These are phyloP conservation scores for Ceratobasidium papillatum DNA, from an alignment of 1,284 basidiomycete genomes.

Conservation along the genomic window DNA sequence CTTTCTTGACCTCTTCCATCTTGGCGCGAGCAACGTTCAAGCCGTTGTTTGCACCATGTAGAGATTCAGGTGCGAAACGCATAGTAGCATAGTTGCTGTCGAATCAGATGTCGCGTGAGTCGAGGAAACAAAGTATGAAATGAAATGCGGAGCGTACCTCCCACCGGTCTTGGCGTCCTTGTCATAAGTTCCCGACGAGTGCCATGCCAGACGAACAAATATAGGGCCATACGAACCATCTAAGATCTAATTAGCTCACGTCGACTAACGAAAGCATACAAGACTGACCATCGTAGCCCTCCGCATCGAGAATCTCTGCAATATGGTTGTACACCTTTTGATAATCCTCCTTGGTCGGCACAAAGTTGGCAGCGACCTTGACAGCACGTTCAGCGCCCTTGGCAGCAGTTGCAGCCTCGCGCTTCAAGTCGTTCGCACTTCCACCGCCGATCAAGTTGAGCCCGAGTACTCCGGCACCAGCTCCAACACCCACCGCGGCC, in stretches of 20 bases:
- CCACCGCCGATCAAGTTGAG: conserved; percentile 53
- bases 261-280: conserved; percentile 14
- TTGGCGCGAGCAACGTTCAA: conserved; percentile 82
- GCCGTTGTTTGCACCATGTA: conserved; percentile 90
- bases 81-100: conserved; percentile 92
- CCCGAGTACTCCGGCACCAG: conserved; percentile 57
- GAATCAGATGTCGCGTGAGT: neutral
- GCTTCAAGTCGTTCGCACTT: conserved; percentile 46
- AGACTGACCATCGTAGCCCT: conserved; percentile 80
- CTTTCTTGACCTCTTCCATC: conserved; percentile 88
- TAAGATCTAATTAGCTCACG: conserved; percentile 50
- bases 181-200: conserved; percentile 90
- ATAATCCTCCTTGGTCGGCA: conserved; percentile 81
- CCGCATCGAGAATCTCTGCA: conserved; percentile 76
- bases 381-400: conserved; percentile 68
- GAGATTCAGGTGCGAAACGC: conserved; percentile 88
- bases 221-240: conserved; percentile 94
- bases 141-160: conserved; percentile 59
- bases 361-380: conserved; percentile 70
- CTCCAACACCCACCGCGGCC: conserved; percentile 62
- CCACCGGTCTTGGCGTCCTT: conserved; percentile 88
- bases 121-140: conserved; percentile 18
- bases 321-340: conserved; percentile 93
- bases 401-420: conserved; percentile 61
- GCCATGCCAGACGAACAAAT: conserved; percentile 93